A percentile compares a stretch with the other conserved stretches of the same genome.
phyloP scores from a whole-genome alignment of 257 asterid species.

The Solanum acaule region DNA sequence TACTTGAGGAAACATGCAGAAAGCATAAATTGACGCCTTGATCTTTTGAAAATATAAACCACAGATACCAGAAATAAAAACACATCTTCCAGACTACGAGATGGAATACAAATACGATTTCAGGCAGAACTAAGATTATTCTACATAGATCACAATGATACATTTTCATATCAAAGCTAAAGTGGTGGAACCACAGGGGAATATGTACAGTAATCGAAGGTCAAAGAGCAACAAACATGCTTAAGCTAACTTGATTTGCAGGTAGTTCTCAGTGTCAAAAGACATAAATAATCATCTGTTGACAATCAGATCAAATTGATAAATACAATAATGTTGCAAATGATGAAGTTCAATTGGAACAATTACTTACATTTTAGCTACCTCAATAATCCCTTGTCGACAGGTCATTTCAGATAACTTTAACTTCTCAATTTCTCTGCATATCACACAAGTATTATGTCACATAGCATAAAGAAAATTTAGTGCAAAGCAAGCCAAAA shows the following conservation, averaged over 20 bases:
- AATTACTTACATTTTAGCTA: slow-evolving; percentile 80
- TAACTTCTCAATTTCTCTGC: slow-evolving; percentile 84
- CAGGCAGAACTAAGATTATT: neutral
- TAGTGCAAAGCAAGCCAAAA: neutral
- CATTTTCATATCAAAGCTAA: neutral
- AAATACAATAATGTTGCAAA: neutral
- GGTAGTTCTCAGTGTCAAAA: neutral
- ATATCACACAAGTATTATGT: neutral
- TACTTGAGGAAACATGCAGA: neutral
- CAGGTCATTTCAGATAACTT: slow-evolving; percentile 93
- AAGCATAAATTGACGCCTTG: neutral
- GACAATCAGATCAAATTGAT: neutral
- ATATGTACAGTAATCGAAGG: neutral
- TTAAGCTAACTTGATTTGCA: neutral
- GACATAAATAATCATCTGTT: neutral
- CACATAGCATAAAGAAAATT: neutral
- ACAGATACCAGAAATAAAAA: neutral
- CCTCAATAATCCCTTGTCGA: slow-evolving; percentile 87
- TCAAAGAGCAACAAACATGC: neutral
- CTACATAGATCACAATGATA: neutral
- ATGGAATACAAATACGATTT: neutral
- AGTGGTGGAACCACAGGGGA: neutral
- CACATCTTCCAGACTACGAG: neutral
- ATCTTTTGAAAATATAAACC: neutral
- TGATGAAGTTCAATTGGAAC: neutral